phyloP scores from a whole-genome alignment of 768 basidiomycete species.

The Boletus patriciae region DNA sequence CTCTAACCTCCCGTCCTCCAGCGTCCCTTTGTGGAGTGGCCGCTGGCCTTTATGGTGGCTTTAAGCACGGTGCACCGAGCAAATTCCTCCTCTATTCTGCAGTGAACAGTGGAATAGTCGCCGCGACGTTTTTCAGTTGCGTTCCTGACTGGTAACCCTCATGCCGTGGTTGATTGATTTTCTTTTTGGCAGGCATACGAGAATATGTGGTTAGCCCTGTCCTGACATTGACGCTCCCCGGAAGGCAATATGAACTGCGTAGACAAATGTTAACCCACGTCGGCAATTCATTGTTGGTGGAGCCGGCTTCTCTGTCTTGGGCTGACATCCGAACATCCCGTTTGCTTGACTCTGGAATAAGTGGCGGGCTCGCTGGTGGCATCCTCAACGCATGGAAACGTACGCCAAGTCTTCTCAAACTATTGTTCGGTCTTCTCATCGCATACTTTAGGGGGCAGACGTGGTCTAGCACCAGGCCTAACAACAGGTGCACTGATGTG shows the following conservation, averaged over 20 bases:
- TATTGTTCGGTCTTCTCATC: slow-evolving; percentile 5
- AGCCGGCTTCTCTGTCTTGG: slow-evolving; percentile 37
- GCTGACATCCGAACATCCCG: slow-evolving; percentile 56
- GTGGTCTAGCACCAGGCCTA: slow-evolving; percentile 57
- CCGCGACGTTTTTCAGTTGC: slow-evolving; percentile 80
- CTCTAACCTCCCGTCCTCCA: slow-evolving; percentile 38
- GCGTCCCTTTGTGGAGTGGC: slow-evolving; percentile 55
- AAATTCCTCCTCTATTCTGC: slow-evolving; percentile 59
- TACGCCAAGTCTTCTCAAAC: slow-evolving; percentile 28
- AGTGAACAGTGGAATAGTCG: slow-evolving; percentile 69
- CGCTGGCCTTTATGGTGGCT: slow-evolving; percentile 45
- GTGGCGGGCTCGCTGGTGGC: slow-evolving; percentile 69
- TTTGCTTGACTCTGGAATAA: slow-evolving; percentile 69
- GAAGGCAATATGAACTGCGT: slow-evolving; percentile 46
- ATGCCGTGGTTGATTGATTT: neutral
- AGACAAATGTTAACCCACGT: slow-evolving; percentile 33
- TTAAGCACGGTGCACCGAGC: slow-evolving; percentile 48
- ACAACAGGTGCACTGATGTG: slow-evolving; percentile 59
- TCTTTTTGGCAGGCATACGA: slow-evolving; percentile 53
- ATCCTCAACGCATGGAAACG: slow-evolving; percentile 58
- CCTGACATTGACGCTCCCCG: slow-evolving; percentile 46
- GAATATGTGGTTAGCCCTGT: slow-evolving; percentile 75
- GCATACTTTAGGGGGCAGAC: slow-evolving; percentile 52
- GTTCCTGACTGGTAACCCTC: neutral
- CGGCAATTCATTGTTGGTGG: slow-evolving; percentile 17